These are phyloP conservation scores for Spongospora subterranea DNA, from an alignment of 208 protist species.

Conservation along the genomic window DNA sequence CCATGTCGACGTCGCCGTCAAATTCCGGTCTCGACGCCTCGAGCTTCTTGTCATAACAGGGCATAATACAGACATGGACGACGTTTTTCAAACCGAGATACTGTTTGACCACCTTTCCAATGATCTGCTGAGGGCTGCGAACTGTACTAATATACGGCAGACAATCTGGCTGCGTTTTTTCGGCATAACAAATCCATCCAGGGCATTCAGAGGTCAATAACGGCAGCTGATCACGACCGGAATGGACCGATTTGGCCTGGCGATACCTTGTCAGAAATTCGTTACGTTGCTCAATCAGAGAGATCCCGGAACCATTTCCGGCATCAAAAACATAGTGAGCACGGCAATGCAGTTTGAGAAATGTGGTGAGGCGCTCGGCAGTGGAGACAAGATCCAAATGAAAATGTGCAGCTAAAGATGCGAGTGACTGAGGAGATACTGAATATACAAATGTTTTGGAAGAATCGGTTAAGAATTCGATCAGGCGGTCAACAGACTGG, in stretches of 20 bases:
- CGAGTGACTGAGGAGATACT: conserved; percentile 86
- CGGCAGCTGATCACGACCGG: conserved; percentile 74
- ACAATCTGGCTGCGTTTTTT: conserved; percentile 89
- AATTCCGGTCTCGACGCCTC: conserved; percentile 91
- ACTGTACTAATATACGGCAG: conserved; percentile 89
- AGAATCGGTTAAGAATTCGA: conserved; percentile 60
- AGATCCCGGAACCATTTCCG: conserved; percentile 79
- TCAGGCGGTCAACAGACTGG: conserved; percentile 79
- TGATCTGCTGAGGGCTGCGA: conserved; percentile 94
- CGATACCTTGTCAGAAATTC: conserved; percentile 80
- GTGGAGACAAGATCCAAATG: conserved; percentile 65
- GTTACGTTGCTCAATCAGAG: conserved; percentile 77
- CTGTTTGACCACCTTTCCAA: conserved; percentile 65
- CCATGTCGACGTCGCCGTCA: conserved; percentile 90
- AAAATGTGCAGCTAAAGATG: conserved; percentile 86
- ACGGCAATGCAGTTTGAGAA: conserved; percentile 77
- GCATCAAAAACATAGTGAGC: conserved; percentile 80
- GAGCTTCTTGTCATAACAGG: conserved; percentile 98
- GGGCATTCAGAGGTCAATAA: conserved; percentile 92
- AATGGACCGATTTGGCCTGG: conserved; percentile 59
- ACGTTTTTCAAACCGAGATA: conserved; percentile 52
- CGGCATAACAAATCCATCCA: conserved; percentile 97
- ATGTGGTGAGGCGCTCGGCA: conserved; percentile 72
- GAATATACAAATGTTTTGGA: conserved; percentile 81
- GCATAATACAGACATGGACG: conserved; percentile 94